phyloP scores from a whole-genome alignment of 73 alveolate genomes.

The Paramecium bursaria region DNA sequence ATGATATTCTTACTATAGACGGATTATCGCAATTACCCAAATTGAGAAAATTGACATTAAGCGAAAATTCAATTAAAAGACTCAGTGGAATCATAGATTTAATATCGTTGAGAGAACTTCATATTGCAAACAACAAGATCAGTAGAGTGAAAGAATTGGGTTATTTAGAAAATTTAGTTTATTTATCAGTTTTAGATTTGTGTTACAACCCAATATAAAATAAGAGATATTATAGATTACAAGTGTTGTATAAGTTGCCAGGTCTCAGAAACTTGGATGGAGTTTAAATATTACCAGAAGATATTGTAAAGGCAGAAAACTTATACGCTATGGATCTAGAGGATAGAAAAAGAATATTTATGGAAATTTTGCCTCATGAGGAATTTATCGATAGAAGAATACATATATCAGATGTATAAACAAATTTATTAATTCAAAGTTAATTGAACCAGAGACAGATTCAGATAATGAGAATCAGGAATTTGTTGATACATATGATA shows the following conservation, averaged over 20 bases:
- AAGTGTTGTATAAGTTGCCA: constrained; percentile 87
- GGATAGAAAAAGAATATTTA: constrained; percentile 87
- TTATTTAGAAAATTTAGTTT: constrained; percentile 81
- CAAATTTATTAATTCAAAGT: constrained; percentile 1
- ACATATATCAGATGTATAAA: constrained; percentile 73
- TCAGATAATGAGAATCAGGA: constrained; percentile 84
- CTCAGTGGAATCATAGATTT: constrained; percentile 84
- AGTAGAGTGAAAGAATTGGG: constrained; percentile 79
- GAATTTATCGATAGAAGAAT: constrained; percentile 94
- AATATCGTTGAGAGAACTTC: constrained; percentile 77
- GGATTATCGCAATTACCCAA: constrained; percentile 72
- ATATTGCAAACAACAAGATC: constrained; percentile 78
- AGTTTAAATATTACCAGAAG: constrained; percentile 85
- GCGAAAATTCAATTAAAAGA: constrained; percentile 78
- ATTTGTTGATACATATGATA: constrained; percentile 67
- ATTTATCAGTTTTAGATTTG: constrained; percentile 88
- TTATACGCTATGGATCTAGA: constrained; percentile 92
- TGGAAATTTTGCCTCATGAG: constrained; percentile 87
- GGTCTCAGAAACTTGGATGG: constrained; percentile 93
- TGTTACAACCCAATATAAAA: constrained; percentile 89
- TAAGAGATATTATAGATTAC: constrained; percentile 83
- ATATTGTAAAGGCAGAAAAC: constrained; percentile 94
- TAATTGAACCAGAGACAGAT: constrained; percentile 94
- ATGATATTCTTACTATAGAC: constrained; percentile 70
- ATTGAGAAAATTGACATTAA: constrained; percentile 84